Evolutionary conservation across 495 filamentous ascomycete genomes (phyloP), one percentile per base, ranked within the genome.

Genomic region (Hypoxylon fuscum): DNA sequence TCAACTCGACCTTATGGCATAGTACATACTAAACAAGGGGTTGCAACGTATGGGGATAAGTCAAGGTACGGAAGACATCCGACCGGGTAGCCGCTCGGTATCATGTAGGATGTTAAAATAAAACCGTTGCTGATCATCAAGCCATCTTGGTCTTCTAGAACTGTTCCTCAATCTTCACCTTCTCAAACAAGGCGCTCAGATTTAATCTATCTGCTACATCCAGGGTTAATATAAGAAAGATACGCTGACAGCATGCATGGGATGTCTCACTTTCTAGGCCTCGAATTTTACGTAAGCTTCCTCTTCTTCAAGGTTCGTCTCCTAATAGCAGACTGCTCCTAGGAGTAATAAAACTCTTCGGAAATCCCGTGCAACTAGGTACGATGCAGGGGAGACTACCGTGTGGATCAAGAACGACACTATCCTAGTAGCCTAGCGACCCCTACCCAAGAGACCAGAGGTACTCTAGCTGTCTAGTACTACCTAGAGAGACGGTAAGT

Each of bases 201-300:
- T 50, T 61, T 55, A 63, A 68, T 63, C 29, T 58, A 68, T 63
- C 59, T 68, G 59, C 31, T 68, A 64, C 64, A 59, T 12, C n/a
- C n/a, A n/a, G n/a, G 21, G 38, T 55, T 29, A 10, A 55, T 38
- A 52, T 40, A 45, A 42, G 58, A 43, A 62, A 53, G 27, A 44
- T 50, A 56, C 31, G 32, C 52, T 43, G 48, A 51, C 58, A 46
- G 31, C 47, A 58, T 63, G 63, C 58, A 62, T 63, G 27, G 37
- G 38, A 34, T 59, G 54, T 59, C 48, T 62, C 38, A 53, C 59
- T 14, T 45, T 44, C 6, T 62, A 25, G 32, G 23, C 21, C 20
- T 44, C 37, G 8, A 9, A 9, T 32, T 17, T 60, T 54, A 59
- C 41, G 41, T 59, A 52, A 59, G 46, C 40, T 23, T 22, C 21